Conservation (phyloP, 2,329 filamentous ascomycete species). For the Cladosporium phlei region DNA sequence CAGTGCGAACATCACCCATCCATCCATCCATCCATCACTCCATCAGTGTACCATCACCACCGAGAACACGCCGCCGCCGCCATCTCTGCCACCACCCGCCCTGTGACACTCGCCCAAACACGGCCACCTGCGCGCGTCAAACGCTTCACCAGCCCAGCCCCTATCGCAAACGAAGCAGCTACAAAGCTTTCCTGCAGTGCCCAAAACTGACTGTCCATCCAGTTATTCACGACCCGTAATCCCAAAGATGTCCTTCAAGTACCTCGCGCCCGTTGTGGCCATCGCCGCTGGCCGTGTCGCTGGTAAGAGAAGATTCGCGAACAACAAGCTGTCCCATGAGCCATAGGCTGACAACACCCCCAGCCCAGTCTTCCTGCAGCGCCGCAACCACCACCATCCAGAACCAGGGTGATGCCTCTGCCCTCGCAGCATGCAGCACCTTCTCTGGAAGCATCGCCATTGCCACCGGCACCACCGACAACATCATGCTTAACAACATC, state of each 20-base stretch:
- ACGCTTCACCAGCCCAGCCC: background rate
- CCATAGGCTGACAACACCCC: constrained; percentile 3
- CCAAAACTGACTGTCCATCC: constrained; percentile 2
- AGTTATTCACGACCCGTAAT: constrained; percentile 15
- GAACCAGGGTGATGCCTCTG: constrained; percentile 55
- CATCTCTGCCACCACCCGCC: background rate
- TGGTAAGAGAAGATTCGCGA: constrained; percentile 37
- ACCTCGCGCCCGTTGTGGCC: constrained; percentile 54
- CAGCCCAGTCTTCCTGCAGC: constrained; percentile 35
- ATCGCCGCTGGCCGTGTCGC: constrained; percentile 45
- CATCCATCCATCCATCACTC: no score
- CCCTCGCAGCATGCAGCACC: constrained; percentile 60
- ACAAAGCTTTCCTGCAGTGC: background rate
- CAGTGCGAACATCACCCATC: background rate
- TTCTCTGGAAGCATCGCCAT: constrained; percentile 66
- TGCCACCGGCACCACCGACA: constrained; percentile 49
- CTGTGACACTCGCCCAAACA: constrained; percentile 4
- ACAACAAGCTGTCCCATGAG: background rate
- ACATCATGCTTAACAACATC: constrained; percentile 59
- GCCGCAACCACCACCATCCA: constrained; percentile 54
- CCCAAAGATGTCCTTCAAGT: constrained; percentile 50
- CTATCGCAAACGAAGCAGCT: background rate
- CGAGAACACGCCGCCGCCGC: background rate
- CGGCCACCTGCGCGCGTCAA: background rate
- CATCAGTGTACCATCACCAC: no score